Evolutionary conservation across 768 basidiomycete species (phyloP).

Genomic region (Amanita pseudoporphyria): DNA sequence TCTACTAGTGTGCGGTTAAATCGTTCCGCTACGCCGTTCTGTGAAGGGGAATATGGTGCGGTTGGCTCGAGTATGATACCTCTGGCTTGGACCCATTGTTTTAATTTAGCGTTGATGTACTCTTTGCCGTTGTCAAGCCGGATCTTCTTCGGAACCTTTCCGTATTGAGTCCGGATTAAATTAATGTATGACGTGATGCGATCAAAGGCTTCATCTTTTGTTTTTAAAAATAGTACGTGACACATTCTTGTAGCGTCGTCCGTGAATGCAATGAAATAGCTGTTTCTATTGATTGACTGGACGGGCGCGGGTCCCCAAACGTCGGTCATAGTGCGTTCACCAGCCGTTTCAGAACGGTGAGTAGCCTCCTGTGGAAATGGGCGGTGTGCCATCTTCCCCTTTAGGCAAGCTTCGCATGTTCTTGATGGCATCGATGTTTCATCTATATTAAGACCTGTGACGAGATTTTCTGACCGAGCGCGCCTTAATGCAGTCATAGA

Average conservation of each 20-base stretch:
- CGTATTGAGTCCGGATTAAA: not conserved
- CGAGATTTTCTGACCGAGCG: too few relatives aligned
- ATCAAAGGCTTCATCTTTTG: too few relatives aligned
- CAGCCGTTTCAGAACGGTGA: not conserved
- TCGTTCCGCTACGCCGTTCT: conserved; percentile 31
- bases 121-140: too few relatives aligned
- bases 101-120: too few relatives aligned
- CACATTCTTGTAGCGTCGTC: not conserved
- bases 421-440: not conserved
- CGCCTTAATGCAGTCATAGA: conserved; percentile 7
- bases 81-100: too few relatives aligned
- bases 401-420: not conserved
- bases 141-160: not conserved
- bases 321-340: conserved; percentile 1
- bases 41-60: conserved; percentile 22
- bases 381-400: too few relatives aligned
- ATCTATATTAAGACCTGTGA: not conserved
- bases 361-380: too few relatives aligned
- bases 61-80: not conserved
- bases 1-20: conserved; percentile 25
- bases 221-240: conserved; percentile 1
- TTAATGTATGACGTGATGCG: not conserved
- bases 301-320: conserved; percentile 1
- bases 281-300: not conserved
- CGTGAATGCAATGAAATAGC: conserved; percentile 5